Evolutionary conservation across 2,329 filamentous ascomycete genomes (phyloP), one percentile per base, ranked within the genome.

Genomic region (Colletotrichum noveboracense): DNA sequence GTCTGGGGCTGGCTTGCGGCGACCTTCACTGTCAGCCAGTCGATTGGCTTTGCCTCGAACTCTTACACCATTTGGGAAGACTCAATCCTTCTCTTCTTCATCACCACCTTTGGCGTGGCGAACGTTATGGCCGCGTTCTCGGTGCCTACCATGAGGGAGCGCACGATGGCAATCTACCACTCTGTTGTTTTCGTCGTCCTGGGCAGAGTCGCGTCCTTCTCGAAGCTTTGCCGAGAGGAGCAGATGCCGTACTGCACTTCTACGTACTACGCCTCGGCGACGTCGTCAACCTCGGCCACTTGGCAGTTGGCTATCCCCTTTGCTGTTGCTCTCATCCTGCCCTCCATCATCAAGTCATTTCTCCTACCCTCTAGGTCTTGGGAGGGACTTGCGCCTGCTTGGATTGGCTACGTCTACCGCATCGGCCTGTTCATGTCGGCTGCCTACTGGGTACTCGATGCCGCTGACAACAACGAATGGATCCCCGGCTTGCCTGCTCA

Each of bases 11-110:
- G 95, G 93, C 87, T 98, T 75, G 93, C 95, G 7, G 87, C 95
- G 30, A 83, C 96, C 16, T 95, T 98, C 79, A 96, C 96, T 0
- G 84, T 96, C n/a, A 92, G 94, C 76, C 95, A 98, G 81, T 97
- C 96, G n/a, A 88, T 95, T 67, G 96, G 97, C 9, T 99, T 98
- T 83, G 96, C 96, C 0, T 97, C 97, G 5, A 99, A 99, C 85
- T 99, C 97, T 0, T 99, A 96, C 85, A 98, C 96, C 0, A 98
- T 99, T 78, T 99, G 97, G 96, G 97, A 99, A 86, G 97, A 99
- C 81, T 94, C 95, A 16, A 98, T 98, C 71, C 89, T 98, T 6
- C 89, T 98, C 5, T 98, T 98, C 86, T 96, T 98, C 86, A 91
- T 98, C 74, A 92, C 93, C 3, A 97, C 96, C 0, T 98, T 98